Evolutionary conservation across 768 basidiomycete genomes (phyloP).

Genomic region (Terana coerulea): DNA sequence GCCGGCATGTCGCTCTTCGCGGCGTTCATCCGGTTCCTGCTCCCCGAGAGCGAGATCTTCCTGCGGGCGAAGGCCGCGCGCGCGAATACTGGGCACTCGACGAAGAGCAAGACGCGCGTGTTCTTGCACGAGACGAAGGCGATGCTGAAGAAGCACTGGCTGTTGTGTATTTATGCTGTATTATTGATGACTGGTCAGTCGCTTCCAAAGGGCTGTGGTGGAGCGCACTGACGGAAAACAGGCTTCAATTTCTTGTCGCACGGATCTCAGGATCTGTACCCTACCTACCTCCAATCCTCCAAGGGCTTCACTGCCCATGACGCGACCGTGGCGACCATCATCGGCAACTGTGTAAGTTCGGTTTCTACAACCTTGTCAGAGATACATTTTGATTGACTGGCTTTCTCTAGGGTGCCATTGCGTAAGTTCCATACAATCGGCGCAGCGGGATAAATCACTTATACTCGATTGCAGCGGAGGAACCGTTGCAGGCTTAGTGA

Average conservation of each 20-base stretch:
- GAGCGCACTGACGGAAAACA: conserved; percentile 4
- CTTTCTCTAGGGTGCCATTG: conserved; percentile 41
- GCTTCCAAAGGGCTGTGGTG: background rate
- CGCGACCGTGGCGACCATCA: conserved; percentile 77
- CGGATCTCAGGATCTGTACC: conserved; percentile 68
- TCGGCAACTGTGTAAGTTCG: conserved; percentile 59
- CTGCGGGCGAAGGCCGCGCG: conserved; percentile 57
- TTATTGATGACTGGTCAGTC: conserved; percentile 66
- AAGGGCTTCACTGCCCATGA: conserved; percentile 57
- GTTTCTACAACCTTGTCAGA: no score
- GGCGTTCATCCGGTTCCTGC: conserved; percentile 54
- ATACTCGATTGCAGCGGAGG: conserved; percentile 50
- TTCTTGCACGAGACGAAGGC: conserved; percentile 70
- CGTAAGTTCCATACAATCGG: conserved; percentile 26
- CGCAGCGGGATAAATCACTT: conserved; percentile 6
- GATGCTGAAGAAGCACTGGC: conserved; percentile 84
- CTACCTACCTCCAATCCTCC: conserved; percentile 62
- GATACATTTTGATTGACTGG: no score
- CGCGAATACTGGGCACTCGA: conserved; percentile 33
- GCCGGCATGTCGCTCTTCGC: conserved; percentile 67
- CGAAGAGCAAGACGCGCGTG: conserved; percentile 51
- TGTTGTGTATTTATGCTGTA: conserved; percentile 78
- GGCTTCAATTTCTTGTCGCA: conserved; percentile 54
- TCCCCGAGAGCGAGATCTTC: conserved; percentile 83
- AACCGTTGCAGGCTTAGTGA: conserved; percentile 62